Evolutionary conservation across 176 grass and related monocot species (phyloP).

Genomic region (Alloteropsis semialata): DNA sequence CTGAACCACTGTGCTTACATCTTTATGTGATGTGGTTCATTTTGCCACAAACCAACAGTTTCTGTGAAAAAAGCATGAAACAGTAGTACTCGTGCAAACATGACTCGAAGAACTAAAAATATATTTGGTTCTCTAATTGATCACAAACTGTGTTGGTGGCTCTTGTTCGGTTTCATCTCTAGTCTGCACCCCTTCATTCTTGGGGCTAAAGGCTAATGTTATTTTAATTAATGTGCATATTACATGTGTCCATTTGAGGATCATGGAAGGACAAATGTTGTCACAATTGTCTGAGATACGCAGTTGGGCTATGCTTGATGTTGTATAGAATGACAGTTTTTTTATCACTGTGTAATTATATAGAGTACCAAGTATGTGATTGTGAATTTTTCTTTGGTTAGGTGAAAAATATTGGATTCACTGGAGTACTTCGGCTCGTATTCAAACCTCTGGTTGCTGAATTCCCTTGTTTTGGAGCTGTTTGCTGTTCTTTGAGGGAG

Average conservation of each 20-base stretch:
- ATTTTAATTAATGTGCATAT: background rate
- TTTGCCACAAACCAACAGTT: background rate
- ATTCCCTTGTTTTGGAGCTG: constrained; percentile 91
- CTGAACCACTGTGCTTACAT: background rate
- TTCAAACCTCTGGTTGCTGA: constrained; percentile 79
- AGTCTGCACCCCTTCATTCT: background rate
- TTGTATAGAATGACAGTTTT: background rate
- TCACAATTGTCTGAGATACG: background rate
- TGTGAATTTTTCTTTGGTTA: constrained; percentile 26
- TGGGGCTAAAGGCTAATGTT: background rate
- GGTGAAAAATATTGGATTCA: constrained; percentile 98
- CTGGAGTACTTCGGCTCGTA: constrained; percentile 75
- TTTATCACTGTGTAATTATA: background rate
- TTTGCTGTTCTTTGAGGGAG: constrained; percentile 87
- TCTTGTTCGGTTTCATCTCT: background rate
- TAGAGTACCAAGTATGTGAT: background rate
- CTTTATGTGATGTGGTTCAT: background rate
- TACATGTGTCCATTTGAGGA: background rate
- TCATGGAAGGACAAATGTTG: background rate
- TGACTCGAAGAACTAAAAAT: background rate
- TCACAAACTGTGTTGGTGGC: background rate
- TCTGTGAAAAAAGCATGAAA: background rate
- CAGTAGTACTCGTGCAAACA: background rate
- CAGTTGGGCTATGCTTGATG: background rate
- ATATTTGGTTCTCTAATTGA: background rate